A percentile compares a stretch with the other conserved stretches of the same genome.
Conservation (phyloP, 2,329 filamentous ascomycete species). For the Pseudocercospora fuligena region DNA sequence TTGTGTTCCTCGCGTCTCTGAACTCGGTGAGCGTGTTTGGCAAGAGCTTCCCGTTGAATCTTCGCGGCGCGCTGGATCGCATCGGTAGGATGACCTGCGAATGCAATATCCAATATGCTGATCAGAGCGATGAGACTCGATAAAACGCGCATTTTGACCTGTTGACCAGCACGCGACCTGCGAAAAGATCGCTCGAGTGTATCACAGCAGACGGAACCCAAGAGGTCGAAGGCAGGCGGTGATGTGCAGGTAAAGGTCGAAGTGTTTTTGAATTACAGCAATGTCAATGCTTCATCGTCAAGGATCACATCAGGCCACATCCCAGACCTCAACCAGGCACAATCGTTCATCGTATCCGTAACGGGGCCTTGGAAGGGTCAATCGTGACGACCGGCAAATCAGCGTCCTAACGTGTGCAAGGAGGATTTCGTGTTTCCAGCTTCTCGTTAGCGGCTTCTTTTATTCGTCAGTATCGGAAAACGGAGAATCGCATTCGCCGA, state of each 20-base stretch:
- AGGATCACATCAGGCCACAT: too few relatives aligned
- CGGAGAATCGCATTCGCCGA: too few relatives aligned
- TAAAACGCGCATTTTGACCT: neutral
- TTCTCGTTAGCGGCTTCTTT: too few relatives aligned
- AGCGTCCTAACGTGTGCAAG: too few relatives aligned
- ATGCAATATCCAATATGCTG: neutral
- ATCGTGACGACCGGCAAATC: neutral
- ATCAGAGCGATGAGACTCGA: neutral
- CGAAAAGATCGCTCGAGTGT: neutral
- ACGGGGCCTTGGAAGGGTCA: too few relatives aligned
- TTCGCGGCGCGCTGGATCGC: neutral
- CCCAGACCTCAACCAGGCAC: too few relatives aligned
- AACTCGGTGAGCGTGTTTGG: neutral
- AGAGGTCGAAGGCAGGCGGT: neutral
- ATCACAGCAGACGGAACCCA: neutral
- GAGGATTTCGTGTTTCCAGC: too few relatives aligned
- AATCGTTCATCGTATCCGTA: too few relatives aligned
- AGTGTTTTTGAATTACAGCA: neutral
- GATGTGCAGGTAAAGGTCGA: neutral
- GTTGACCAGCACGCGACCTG: neutral
- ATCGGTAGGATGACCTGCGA: neutral
- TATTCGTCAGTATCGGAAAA: too few relatives aligned
- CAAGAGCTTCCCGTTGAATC: neutral
- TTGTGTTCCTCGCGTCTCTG: neutral
- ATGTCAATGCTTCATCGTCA: too few relatives aligned